Base-by-base conservation (phyloP, 2,329 filamentous ascomycete genomes). In the Herpotrichia juniperi region DNA sequence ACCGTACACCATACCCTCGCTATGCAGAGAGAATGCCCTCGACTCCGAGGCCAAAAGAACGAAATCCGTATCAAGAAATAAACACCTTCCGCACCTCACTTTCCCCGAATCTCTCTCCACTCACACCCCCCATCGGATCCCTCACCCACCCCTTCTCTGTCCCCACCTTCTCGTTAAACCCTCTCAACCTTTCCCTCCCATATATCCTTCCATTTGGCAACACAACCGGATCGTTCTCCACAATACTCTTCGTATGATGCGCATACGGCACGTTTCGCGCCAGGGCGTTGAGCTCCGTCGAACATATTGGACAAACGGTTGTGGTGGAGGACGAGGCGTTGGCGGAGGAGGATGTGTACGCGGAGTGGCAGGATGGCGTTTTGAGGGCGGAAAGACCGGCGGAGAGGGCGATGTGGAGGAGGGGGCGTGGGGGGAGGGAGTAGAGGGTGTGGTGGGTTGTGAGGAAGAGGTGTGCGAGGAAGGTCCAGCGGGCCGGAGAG, bases 341-440 rank as follows among this genome's bases (percentile, higher is more conserved):
- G 12, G 78, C 82, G 12, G 77, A 82, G 9, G 83, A 81, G 1
- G 83, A 81, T 4, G 83, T 78, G 61, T 82, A 82, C 19, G 80
- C 78, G 1, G 88, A 89, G 76, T 97, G 93, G 71, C 94, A 99
- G 14, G 91, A 87, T 0, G 94, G 94, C 1, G 94, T 97, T 75
- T 99, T 99, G 60, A 99, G 87, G 1, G 94, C 93, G 0, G 93
- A 97, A 9, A 99, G 83, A 7, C 94, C 94, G 0, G 93, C 92
- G 1, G 89, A 91, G 9, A 99, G 84, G 11, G 94, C 94, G 56
- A 96, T 89, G 75, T 97, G 91, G 22, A 99, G 85, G 16, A 97
- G 84, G 0, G 94, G 93, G 17, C 88, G 85, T 1, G 88, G 82
- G 0, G 94, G 93, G 0, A 99, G 84, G 14, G 87, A 87, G 57